These are phyloP conservation scores for Penicillium frequentans DNA, from an alignment of 2,329 filamentous ascomycete genomes.

Conservation along the genomic window DNA sequence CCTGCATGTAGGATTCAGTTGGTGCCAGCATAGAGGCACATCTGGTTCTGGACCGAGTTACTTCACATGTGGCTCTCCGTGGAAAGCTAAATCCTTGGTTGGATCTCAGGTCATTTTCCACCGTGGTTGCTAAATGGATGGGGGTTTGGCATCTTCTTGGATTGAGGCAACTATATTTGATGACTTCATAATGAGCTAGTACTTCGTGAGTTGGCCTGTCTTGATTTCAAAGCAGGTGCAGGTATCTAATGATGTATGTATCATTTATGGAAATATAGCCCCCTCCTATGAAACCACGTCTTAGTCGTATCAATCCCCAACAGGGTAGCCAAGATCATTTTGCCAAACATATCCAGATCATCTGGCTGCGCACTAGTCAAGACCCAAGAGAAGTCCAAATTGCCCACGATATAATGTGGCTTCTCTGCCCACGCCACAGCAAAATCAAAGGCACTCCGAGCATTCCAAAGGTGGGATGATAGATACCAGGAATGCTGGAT, in stretches of 20 bases:
- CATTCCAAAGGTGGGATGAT: conserved; percentile 29
- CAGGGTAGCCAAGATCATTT: conserved; percentile 28
- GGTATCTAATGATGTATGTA: background rate
- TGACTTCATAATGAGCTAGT: too few species aligned
- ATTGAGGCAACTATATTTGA: too few species aligned
- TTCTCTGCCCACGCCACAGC: conserved; percentile 28
- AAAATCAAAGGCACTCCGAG: conserved; percentile 29
- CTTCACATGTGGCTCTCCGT: background rate
- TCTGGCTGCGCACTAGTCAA: conserved; percentile 20
- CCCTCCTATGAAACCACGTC: conserved; percentile 27
- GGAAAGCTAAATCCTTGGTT: background rate
- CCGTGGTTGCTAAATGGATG: too few species aligned
- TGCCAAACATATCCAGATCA: conserved; percentile 31
- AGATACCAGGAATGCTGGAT: conserved; percentile 31
- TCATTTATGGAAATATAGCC: conserved; percentile 11
- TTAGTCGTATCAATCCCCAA: conserved; percentile 26
- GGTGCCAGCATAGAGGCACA: background rate
- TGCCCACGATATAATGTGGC: conserved; percentile 26
- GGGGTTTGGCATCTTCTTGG: too few species aligned
- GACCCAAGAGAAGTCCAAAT: conserved; percentile 24
- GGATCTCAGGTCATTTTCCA: background rate
- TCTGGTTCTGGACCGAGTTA: background rate
- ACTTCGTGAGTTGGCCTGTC: too few species aligned
- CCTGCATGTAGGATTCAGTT: background rate
- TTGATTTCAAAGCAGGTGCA: too few species aligned